Base-by-base conservation (phyloP, 2,329 filamentous ascomycete genomes). In the Nemania serpens region DNA sequence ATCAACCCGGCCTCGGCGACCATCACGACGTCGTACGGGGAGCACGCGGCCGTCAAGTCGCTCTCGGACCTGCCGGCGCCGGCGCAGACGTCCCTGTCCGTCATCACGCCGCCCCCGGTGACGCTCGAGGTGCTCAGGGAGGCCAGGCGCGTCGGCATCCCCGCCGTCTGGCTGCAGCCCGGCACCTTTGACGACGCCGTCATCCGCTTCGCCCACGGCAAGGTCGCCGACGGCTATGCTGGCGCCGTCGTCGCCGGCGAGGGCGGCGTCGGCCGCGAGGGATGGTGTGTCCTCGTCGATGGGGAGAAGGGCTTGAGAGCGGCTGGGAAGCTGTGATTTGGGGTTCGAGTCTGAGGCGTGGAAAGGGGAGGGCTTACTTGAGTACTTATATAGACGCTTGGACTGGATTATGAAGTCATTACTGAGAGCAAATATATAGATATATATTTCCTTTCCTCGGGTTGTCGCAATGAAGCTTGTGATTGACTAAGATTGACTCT, bases 211-310 rank as follows among this genome's bases (percentile, higher is more conserved):
- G 92, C 91, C 2, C 79, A 82, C 20, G 75, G 67, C 34, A 59
- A 57, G 18, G 64, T 49, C 36, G 17, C 51, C 29, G 78, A 76
- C 5, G 77, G 77, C 17, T 97, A 95, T 70, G 79, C 87, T 66
- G 86, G 87, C 39, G 89, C 70, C 13, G 82, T 92, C 37, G 88
- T 91, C 43, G 85, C 81, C 63, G 87, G 82, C 6, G 80, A 88
- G 39, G 86, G 88, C 29, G 87, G 88, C 25, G 72, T 76, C 29
- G 91, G 90, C 7, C 90, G 90, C 51, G 90, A 93, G 71, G 92
- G 92, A 0, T 96, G 91, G 90, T 96, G 92, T 76, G 89, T 96
- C 22, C 80, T 96, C 46, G 91, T 96, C 11, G 91, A 96, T 75
- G 92, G 92, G 0, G 90, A 93, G 67, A 79, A 75, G 71, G 87